Base-by-base conservation (phyloP, 2,329 filamentous ascomycete species). In the Claviceps citrina region DNA sequence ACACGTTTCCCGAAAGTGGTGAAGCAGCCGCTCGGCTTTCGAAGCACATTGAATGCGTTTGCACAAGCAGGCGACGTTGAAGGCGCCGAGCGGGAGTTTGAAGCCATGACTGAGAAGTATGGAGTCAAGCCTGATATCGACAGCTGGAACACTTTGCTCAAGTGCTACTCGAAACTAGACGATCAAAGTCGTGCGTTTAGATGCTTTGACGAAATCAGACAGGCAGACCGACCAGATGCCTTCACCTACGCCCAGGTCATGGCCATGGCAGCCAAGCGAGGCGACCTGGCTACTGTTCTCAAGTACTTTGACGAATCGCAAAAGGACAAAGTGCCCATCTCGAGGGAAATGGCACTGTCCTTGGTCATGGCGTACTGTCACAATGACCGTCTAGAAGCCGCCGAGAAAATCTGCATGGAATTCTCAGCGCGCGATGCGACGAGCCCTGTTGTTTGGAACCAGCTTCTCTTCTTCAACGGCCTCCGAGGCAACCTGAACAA, bases 121-220 rank as follows among this genome's bases (percentile, higher is more conserved):
- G 59, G 63, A 1, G 49, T 81, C 13, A 47, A 63, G 31, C 79
- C 78, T 6, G 73, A 76, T 46, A 56, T 69, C 1, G 55, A 66
- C 27, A 75, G 71, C 46, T 93, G 81, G 79, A 93, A 93, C 52
- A 76, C 78, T 18, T 59, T 94, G 22, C 65, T 96, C 34, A 75
- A 79, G 50, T 78, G 81, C 3, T 73, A 86, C 57, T 68, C 70
- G 15, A 76, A 75, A 48, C 70, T 71, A 1, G 68, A 74, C 36
- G 76, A 91, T 52, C 70, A 83, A 32, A 65, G 74, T n/a, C 72
- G 73, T 5, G 80, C 78, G 10, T 62, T 84, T 42, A 54, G 64
- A 6, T 67, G 70, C 36, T 86, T 93, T 50, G 67, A 76, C 15
- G 60, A 68, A 8, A 68, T 91, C 46, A 66, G 48, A 49, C 55